Conservation (phyloP, 441 rosid genomes). For the Gossypium gossypioides region DNA sequence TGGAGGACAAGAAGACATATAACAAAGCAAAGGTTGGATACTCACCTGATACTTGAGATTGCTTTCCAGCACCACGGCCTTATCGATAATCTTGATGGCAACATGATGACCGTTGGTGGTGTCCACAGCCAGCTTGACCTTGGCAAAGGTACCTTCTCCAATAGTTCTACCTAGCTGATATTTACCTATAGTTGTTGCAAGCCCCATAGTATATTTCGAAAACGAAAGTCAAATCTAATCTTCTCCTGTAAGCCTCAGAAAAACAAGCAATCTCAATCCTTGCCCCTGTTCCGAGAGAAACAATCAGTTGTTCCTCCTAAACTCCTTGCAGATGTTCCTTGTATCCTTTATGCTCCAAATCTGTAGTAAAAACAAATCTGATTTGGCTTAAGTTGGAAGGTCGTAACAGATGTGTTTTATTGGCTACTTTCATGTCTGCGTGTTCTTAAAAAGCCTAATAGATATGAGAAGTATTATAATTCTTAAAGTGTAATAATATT, state of each 20-base stretch:
- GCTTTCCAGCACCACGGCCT: conserved; percentile 50
- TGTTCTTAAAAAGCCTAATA: neutral
- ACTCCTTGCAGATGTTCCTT: conserved; percentile 20
- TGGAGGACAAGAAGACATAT: neutral
- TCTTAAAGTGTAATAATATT: neutral
- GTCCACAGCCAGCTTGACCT: conserved; percentile 76
- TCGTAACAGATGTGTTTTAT: neutral
- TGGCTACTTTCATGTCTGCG: conserved; percentile 12
- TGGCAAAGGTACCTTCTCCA: conserved; percentile 86
- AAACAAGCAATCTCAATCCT: neutral
- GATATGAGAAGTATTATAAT: neutral
- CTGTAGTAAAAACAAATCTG: too few relatives aligned
- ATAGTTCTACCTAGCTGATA: conserved; percentile 59
- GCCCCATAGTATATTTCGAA: conserved; percentile 29
- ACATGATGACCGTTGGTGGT: conserved; percentile 41
- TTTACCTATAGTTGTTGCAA: conserved; percentile 48
- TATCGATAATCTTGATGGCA: conserved; percentile 78
- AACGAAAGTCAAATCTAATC: neutral
- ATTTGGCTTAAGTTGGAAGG: neutral
- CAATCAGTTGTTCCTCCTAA: neutral
- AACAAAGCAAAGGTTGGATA: neutral
- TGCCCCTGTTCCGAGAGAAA: neutral
- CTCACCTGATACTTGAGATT: conserved; percentile 61
- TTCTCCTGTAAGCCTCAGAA: neutral
- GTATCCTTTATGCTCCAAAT: conserved; percentile 9